These are phyloP conservation scores for Synchytrium microbalum DNA, from an alignment of 371 early-diverging fungal genomes.

Conservation along the genomic window DNA sequence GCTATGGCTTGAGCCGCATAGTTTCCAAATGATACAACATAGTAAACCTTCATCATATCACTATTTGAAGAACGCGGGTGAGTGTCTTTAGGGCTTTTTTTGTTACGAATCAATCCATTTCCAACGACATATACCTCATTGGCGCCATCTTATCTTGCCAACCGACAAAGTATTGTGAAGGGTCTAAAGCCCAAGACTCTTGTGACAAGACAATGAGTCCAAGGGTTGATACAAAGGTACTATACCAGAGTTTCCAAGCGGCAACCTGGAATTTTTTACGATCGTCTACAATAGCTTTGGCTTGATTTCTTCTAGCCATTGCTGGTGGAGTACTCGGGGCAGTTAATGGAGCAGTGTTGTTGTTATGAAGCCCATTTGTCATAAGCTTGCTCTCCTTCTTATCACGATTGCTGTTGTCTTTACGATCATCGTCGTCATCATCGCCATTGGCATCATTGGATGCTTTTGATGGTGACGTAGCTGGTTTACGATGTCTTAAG, in stretches of 20 bases:
- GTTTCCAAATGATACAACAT: slow-evolving; percentile 26
- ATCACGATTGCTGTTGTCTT: neutral
- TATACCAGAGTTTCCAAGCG: slow-evolving; percentile 24
- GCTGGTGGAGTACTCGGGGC: neutral
- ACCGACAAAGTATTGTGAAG: slow-evolving; percentile 21
- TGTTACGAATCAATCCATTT: too few relatives aligned
- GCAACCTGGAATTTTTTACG: slow-evolving; percentile 21
- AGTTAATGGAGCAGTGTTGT: neutral
- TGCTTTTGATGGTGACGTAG: too few relatives aligned
- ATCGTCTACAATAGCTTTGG: slow-evolving; percentile 2
- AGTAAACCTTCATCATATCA: slow-evolving; percentile 25
- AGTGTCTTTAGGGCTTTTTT: neutral
- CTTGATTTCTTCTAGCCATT: neutral
- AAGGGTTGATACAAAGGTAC: slow-evolving; percentile 12
- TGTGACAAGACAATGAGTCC: slow-evolving; percentile 15
- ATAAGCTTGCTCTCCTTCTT: too few relatives aligned
- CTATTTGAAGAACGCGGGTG: slow-evolving; percentile 2
- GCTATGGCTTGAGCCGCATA: slow-evolving; percentile 21
- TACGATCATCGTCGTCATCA: neutral
- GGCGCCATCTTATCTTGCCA: slow-evolving; percentile 9
- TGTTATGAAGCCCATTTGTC: too few relatives aligned
- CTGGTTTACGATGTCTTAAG: neutral
- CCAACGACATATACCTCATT: neutral
- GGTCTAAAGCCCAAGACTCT: slow-evolving; percentile 24
- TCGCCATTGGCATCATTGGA: neutral